Evolutionary conservation across 2,329 filamentous ascomycete genomes (phyloP).

Genomic region (Sarocladiaceae sp.): DNA sequence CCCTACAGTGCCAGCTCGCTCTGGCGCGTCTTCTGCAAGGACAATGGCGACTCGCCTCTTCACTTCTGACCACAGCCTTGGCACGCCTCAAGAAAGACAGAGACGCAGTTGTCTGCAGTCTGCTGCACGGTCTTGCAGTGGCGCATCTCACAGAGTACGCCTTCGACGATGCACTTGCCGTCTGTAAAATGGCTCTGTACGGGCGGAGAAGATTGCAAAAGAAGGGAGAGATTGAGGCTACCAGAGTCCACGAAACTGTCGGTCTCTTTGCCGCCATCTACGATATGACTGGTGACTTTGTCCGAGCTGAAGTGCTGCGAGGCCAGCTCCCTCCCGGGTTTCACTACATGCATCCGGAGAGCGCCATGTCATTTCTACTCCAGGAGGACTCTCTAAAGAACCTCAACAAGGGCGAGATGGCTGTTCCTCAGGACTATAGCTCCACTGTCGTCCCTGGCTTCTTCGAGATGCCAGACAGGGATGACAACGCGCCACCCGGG

Average conservation of each 20-base stretch:
- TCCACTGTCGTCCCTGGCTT: background rate
- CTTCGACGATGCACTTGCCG: slow-evolving; percentile 17
- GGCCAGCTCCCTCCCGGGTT: slow-evolving; percentile 12
- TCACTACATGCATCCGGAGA: slow-evolving; percentile 5
- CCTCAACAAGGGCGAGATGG: background rate
- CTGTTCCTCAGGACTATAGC: background rate
- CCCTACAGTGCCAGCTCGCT: slow-evolving; percentile 17
- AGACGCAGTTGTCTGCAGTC: slow-evolving; percentile 15
- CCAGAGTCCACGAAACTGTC: slow-evolving; percentile 15
- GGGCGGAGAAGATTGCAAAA: slow-evolving; percentile 18
- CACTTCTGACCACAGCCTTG: slow-evolving; percentile 13
- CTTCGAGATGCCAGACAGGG: slow-evolving; percentile 4
- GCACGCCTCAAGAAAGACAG: slow-evolving; percentile 11
- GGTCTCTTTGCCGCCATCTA: slow-evolving; percentile 19
- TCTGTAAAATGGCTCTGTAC: slow-evolving; percentile 16
- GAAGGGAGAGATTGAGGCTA: slow-evolving; percentile 4
- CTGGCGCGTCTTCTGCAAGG: slow-evolving; percentile 18
- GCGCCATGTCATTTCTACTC: background rate
- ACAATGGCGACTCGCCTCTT: slow-evolving; percentile 16
- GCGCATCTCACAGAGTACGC: slow-evolving; percentile 16
- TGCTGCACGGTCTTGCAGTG: slow-evolving; percentile 18
- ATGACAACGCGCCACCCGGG: background rate
- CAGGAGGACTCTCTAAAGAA: background rate
- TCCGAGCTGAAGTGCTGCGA: slow-evolving; percentile 18
- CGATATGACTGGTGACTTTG: slow-evolving; percentile 17